Conservation (phyloP, 1,284 basidiomycete species). For the Malassezia caprae region DNA sequence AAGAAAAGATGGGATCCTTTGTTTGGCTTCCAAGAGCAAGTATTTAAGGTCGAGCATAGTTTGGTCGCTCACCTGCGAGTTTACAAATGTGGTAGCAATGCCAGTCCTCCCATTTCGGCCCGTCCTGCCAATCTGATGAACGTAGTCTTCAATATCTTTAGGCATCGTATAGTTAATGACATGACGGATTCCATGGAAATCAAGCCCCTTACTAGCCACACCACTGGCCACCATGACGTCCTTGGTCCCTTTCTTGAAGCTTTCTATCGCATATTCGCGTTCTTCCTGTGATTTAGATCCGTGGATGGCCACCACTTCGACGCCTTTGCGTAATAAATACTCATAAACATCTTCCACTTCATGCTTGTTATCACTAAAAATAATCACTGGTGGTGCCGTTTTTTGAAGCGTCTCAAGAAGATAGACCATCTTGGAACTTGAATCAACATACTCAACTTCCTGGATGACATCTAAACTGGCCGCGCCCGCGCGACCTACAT, state of each 20-base stretch:
- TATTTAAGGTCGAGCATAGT: slow-evolving; percentile 95
- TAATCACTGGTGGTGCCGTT: slow-evolving; percentile 92
- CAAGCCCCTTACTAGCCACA: slow-evolving; percentile 92
- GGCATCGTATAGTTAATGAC: slow-evolving; percentile 98
- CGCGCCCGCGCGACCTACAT: slow-evolving; percentile 94
- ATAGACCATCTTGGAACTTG: slow-evolving; percentile 99
- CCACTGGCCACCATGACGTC: slow-evolving; percentile 99
- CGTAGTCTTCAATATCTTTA: slow-evolving; percentile 70
- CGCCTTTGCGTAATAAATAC: slow-evolving; percentile 87
- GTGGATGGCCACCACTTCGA: slow-evolving; percentile 97
- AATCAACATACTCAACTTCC: slow-evolving; percentile 96
- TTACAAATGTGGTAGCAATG: slow-evolving; percentile 99
- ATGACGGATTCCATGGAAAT: slow-evolving; percentile 96
- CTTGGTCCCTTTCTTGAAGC: slow-evolving; percentile 90
- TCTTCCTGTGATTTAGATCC: slow-evolving; percentile 97
- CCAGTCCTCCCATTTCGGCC: slow-evolving; percentile 95
- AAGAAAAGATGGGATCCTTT: slow-evolving; percentile 97
- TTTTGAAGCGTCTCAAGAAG: slow-evolving; percentile 94
- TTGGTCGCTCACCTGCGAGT: slow-evolving; percentile 91
- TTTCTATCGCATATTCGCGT: slow-evolving; percentile 93
- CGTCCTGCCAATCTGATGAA: slow-evolving; percentile 95
- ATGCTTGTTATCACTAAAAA: slow-evolving; percentile 98
- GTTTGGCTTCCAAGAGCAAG: slow-evolving; percentile 88
- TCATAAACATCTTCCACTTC: slow-evolving; percentile 99
- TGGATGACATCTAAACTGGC: slow-evolving; percentile 94